These are phyloP conservation scores for Sporobolomyces pararoseus DNA, from an alignment of 768 basidiomycete genomes.

Conservation along the genomic window DNA sequence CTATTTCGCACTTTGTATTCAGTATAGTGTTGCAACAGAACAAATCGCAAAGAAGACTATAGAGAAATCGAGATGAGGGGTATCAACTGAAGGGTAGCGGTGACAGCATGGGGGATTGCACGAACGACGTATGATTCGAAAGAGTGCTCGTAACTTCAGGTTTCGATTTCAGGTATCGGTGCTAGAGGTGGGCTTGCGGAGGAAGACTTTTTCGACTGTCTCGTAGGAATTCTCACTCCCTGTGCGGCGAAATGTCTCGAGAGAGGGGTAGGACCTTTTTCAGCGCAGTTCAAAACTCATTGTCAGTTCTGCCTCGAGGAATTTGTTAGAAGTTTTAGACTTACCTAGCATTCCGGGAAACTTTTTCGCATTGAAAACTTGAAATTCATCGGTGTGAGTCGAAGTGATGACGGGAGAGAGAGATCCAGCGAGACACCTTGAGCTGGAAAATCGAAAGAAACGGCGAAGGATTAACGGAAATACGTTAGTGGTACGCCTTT, in stretches of 20 bases:
- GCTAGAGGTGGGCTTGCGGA: constrained; percentile 61
- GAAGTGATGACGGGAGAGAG: constrained; percentile 66
- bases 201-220: constrained; percentile 63
- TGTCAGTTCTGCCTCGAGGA: too few relatives aligned
- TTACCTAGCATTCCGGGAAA: constrained; percentile 89
- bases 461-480: too few relatives aligned
- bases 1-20: not conserved
- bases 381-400: constrained; percentile 74
- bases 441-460: too few relatives aligned
- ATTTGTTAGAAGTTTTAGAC: not conserved
- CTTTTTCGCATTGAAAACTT: constrained; percentile 85
- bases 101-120: too few relatives aligned
- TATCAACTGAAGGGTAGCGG: too few relatives aligned
- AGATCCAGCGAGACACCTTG: not conserved
- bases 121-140: too few relatives aligned
- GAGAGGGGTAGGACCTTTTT: constrained; percentile 36
- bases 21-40: not conserved
- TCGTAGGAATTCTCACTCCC: constrained; percentile 57
- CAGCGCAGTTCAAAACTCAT: too few relatives aligned
- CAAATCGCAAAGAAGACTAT: too few relatives aligned
- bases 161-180: too few relatives aligned
- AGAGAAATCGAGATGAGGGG: too few relatives aligned
- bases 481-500: too few relatives aligned
- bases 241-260: constrained; percentile 38
- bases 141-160: too few relatives aligned